A percentile compares a stretch with the other conserved stretches of the same genome.
phyloP scores from a whole-genome alignment of 148 eudicot genomes.

The Rhododendron kiyosumense region DNA sequence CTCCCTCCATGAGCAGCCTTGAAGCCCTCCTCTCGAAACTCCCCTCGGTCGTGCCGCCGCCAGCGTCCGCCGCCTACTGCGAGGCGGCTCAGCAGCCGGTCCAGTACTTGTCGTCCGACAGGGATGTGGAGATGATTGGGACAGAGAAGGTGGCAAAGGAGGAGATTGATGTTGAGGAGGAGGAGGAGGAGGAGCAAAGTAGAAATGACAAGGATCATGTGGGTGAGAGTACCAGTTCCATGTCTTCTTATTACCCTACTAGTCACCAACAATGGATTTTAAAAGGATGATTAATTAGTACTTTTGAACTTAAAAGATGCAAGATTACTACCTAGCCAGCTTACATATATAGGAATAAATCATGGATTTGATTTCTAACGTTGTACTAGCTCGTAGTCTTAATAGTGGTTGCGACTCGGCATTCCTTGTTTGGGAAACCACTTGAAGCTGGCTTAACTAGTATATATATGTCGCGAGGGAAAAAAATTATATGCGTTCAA shows the following conservation, averaged over 20 bases:
- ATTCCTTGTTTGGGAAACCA: background rate
- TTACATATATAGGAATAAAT: background rate
- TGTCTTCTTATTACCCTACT: slow-evolving; percentile 46
- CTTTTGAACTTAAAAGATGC: background rate
- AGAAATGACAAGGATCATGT: slow-evolving; percentile 19
- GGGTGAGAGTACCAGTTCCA: slow-evolving; percentile 50
- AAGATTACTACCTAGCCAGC: background rate
- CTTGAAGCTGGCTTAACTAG: background rate
- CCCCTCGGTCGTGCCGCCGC: slow-evolving; percentile 64
- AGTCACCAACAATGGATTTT: slow-evolving; percentile 37
- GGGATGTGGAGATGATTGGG: slow-evolving; percentile 23
- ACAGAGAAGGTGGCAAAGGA: slow-evolving; percentile 46
- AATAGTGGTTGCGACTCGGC: background rate
- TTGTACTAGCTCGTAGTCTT: background rate
- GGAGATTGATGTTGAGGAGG: slow-evolving; percentile 38
- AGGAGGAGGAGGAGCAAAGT: slow-evolving; percentile 30
- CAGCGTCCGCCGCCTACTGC: slow-evolving; percentile 19
- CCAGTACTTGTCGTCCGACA: background rate
- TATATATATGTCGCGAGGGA: background rate
- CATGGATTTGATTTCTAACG: slow-evolving; percentile 1
- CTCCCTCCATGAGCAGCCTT: slow-evolving; percentile 97
- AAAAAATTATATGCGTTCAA: background rate
- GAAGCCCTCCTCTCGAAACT: slow-evolving; percentile 89
- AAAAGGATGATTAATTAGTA: background rate
- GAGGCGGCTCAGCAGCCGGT: slow-evolving; percentile 24